Base-by-base conservation (phyloP, 2,329 filamentous ascomycete genomes). In the Trichocomaceae sp. region DNA sequence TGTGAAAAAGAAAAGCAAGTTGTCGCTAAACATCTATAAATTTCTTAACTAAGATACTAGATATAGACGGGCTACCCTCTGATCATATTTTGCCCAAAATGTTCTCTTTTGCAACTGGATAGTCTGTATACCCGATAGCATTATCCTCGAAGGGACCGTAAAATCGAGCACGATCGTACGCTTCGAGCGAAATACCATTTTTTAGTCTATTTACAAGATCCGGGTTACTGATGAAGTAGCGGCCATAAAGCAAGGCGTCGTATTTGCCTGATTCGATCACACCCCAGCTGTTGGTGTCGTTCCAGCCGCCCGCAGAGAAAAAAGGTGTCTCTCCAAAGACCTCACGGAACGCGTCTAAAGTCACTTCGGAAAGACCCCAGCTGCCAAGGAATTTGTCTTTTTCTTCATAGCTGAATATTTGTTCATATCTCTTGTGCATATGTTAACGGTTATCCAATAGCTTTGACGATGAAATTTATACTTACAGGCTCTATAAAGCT, bases 221-320 rank as follows among this genome's bases (percentile, higher is more conserved):
- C 0, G 77, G 78, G 52, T 77, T 79, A 47, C 74, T 76, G 5
- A 75, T 72, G 52, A 78, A 80, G 44, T 73, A 72, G 1, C 77
- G 67, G 0, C 77, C 77, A 51, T 74, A 78, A 2, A 77, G 53
- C 23, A 81, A 59, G 8, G 66, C 77, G 58, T 80, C 77, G 52
- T 77, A 78, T 23, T 65, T 71, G 2, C 72, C 73, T 1, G 74
- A 68, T 57, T 79, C 77, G 10, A 81, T 61, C 41, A 78, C 72
- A 1, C 75, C 77, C 69, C 74, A 78, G 0, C 71, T 72, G 58
- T 80, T 82, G 37, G 69, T 69, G 42, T 80, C 72, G 50, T 78
- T 70, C 66, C 77, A 83, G 0, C 80, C 80, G 5, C 80, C 80
- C 0, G 77, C 79, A 0, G 79, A 76, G 58, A 83, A 75, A 66